Base-by-base conservation (phyloP, 1,139 yeast species). In the Blastobotrys illinoisensis region DNA sequence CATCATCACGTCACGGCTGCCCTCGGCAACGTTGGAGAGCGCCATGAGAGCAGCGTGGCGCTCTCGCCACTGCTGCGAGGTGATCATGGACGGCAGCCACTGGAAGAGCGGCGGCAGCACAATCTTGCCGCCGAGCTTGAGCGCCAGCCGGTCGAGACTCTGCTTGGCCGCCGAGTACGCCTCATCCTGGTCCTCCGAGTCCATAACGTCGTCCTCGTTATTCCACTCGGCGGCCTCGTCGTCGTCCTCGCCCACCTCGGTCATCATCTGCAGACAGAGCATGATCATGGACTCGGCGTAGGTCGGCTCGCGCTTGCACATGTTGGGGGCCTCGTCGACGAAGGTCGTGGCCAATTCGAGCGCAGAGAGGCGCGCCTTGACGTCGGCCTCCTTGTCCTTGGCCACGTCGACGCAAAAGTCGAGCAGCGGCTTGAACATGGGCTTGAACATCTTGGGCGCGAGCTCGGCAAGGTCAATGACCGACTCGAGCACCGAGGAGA, bases 21-120 rank as follows among this genome's bases (percentile, higher is more conserved):
- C 99, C 74, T 93, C 99, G 44, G 98, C 97, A 24, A 96, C 97
- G 9, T 96, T 86, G 0, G 97, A 89, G 48, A 93, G 75, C 0
- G 97, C 98, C 98, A 93, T 93, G 56, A 93, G 76, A 1, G 98
- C 96, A 14, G 97, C 99, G 70, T 90, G 97, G 59, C 97, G 85
- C 70, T 90, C 96, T 70, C 96, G 85, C 99, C 99, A 93, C 59
- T 82, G 80, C 44, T 74, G 67, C 1, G 96, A 85, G 55, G 76
- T 76, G 36, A 88, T 73, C 96, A 93, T 86, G 54, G 81, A 81
- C 13, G 97, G 97, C 59, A 93, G 76, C 71, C 83, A 87, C 66
- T 86, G 89, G 73, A 93, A 93, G 56, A 93, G 75, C 20, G 96
- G 95, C 20, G 85, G 85, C 14, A 96, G 95, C 60, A 93, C 77